phyloP scores from a whole-genome alignment of 176 grass and related monocot genomes.

The Zea mays region DNA sequence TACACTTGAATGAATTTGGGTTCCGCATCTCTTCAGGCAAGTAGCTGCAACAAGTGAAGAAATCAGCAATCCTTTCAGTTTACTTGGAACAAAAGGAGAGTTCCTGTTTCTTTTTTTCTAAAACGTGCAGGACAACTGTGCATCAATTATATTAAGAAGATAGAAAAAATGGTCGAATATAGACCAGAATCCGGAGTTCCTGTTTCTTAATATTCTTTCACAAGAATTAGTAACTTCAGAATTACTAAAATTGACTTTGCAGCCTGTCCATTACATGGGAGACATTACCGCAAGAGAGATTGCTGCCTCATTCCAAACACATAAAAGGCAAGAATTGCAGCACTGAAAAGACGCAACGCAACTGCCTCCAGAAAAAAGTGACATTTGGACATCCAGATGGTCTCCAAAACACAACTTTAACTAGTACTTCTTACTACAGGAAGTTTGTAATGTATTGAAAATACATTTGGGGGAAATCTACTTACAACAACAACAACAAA shows the following conservation, averaged over 20 bases:
- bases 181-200: too few species aligned
- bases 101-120: too few species aligned
- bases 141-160: too few species aligned
- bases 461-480: not conserved
- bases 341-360: not conserved
- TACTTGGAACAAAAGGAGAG: slow-evolving; percentile 24
- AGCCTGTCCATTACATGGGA: slow-evolving; percentile 5
- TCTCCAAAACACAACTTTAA: not conserved
- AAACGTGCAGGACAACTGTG: too few species aligned
- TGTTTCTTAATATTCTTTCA: slow-evolving; percentile 7
- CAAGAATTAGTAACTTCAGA: slow-evolving; percentile 19
- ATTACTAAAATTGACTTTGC: slow-evolving; percentile 22
- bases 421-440: not conserved
- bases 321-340: not conserved
- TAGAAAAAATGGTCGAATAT: too few species aligned
- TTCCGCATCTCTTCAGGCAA: slow-evolving; percentile 98
- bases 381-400: not conserved
- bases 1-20: slow-evolving; percentile 87
- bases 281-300: not conserved
- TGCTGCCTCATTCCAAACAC: not conserved
- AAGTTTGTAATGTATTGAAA: not conserved
- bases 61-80: slow-evolving; percentile 28
- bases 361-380: not conserved
- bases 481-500: too few species aligned
- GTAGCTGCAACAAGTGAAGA: slow-evolving; percentile 70